Evolutionary conservation across 371 early-diverging fungal species (phyloP), one percentile per base, ranked within the genome.

Genomic region (Dichotomocladium elegans): DNA sequence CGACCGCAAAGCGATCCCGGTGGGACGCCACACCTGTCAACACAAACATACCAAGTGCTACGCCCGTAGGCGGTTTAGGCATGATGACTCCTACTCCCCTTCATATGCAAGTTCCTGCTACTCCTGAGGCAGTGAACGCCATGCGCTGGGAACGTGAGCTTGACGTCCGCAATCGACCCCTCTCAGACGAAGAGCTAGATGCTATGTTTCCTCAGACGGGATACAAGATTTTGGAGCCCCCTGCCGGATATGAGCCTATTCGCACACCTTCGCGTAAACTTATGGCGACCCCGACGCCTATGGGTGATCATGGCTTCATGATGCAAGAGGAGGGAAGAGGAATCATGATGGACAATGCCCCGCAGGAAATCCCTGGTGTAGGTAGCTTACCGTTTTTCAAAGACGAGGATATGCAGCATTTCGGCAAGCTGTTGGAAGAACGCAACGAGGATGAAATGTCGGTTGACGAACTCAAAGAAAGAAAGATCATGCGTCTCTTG

Each of bases 371-470:
- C 41, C 92, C 95, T 17, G 97, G 96, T 25, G 86, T 95, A 10
- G 93, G 88, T 0, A 79, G 82, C 10, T 78, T 98, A n/a, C 93
- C 96, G 4, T 91, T 91, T 61, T 92, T 98, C 74, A 96, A 94
- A 70, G 90, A 88, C 40, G 98, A 95, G 59, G 99, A 98, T 71
- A 88, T 93, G 90, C 93, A 97, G 69, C 90, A 91, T 59, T 98
- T 98, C 70, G 95, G 94, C 40, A 93, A 90, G 66, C 69, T 98
- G 31, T 60, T 96, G 41, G 92, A 92, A 29, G 89, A 91, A 24
- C 79, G 87, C 47, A 90, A 90, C 57, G 97, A 98, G 51, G 76
- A 79, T n/a, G 75, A 82, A 34, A 68, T 98, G 74, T 80, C 89
- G 3, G 77, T 89, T 2, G 96, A 91, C 31, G 98, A 97, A 58